A percentile compares a stretch with the other conserved stretches of the same genome.
phyloP scores from a whole-genome alignment of 305 asterid genomes.

The Rubia peregrina region DNA sequence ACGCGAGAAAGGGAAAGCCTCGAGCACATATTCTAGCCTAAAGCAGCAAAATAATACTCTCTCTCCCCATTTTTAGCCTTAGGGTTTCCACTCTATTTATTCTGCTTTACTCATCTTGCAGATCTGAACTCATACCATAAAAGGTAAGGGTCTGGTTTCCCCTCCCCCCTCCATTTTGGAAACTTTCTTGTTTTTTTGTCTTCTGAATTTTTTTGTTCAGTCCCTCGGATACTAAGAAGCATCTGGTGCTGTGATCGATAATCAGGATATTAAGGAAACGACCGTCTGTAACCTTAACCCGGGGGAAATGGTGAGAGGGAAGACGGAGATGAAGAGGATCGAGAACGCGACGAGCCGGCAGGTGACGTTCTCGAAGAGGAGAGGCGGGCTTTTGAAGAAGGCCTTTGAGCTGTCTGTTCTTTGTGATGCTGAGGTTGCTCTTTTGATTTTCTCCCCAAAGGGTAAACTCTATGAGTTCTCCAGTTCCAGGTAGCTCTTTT shows the following conservation, averaged over 20 bases:
- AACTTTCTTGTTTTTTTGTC: constrained; percentile 12
- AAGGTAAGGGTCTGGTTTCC: constrained; percentile 17
- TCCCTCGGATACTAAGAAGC: neutral
- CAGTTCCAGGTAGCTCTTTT: constrained; percentile 52
- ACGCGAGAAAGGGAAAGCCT: constrained; percentile 2
- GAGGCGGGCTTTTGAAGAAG: constrained; percentile 48
- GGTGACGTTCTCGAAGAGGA: constrained; percentile 52
- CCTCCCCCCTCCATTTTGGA: constrained; percentile 12
- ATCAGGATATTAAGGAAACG: neutral
- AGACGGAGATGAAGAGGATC: constrained; percentile 47
- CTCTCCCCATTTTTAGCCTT: constrained; percentile 10
- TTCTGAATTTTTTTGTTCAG: neutral
- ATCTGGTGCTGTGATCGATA: neutral
- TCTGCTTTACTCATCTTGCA: constrained; percentile 9
- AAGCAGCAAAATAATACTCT: neutral
- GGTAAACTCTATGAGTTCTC: constrained; percentile 48
- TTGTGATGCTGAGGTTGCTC: constrained; percentile 48
- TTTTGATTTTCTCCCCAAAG: constrained; percentile 35
- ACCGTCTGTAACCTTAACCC: too few relatives aligned
- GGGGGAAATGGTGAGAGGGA: constrained; percentile 48
- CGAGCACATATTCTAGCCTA: constrained; percentile 1
- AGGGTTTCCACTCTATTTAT: constrained; percentile 24
- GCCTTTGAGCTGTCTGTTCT: constrained; percentile 55
- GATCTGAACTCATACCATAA: constrained; percentile 30
- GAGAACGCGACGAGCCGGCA: constrained; percentile 49